Base-by-base conservation (phyloP, 768 basidiomycete species). In the Tephrocybe sp. region DNA sequence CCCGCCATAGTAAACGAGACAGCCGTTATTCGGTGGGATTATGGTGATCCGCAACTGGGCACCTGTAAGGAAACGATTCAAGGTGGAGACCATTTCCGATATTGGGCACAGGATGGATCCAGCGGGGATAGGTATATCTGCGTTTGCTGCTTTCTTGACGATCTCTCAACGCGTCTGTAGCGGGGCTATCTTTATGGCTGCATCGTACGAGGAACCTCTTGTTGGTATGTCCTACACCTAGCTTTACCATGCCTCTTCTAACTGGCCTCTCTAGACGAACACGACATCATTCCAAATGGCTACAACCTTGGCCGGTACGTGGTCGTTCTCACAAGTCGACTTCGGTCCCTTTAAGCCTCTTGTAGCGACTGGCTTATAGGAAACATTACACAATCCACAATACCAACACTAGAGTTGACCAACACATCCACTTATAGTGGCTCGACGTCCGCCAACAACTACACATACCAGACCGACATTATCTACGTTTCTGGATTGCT, bases 51-150 rank as follows among this genome's bases (percentile, higher is more conserved):
- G 1, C 71, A 82, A 44, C 66, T 94, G n/a, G 94, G 94, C 0
- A 80, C 92, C 1, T 96, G 94, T 67, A 70, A 79, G 57, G 93
- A 97, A 67, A 89, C 90, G 2, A 77, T 95, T 34, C 62, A 89
- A 56, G 93, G 93, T 1, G 94, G 94, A 5, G 79, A 89, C 60
- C 93, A 97, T 62, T 82, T 93, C 62, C 80, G 93, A 32, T 95
- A 93, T 65, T 95, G 92, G 92, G 66, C 75, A 5, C 93, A 95
- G 69, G 77, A 89, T 51, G 92, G 91, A 0, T 53, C 69, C 11
- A 24, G 64, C 3, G 84, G 72, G 5, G 74, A 90, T 58, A 87
- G 77, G 84, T 82, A 44, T 37, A 77, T 60, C 25, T 13, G 13
- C 24, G 11, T 27, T 39, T 47, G 21, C 21, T 43, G 18, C 21